These are phyloP conservation scores for Suillus sp. DNA, from an alignment of 768 basidiomycete species.

Conservation along the genomic window DNA sequence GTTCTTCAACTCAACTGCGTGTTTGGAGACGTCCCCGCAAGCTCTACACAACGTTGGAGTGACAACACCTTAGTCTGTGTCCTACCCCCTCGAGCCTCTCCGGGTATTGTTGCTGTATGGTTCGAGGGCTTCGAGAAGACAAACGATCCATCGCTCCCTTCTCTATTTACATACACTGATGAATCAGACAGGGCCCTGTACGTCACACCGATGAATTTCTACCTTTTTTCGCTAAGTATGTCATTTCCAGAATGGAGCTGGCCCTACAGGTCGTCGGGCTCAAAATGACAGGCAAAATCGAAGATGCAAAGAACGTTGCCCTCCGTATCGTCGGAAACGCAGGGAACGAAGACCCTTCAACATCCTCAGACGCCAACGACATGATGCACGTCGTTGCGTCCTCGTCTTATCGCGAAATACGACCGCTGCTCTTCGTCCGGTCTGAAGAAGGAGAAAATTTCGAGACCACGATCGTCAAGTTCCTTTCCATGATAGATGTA, in stretches of 20 bases:
- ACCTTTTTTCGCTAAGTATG: conserved; percentile 15
- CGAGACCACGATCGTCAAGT: conserved; percentile 75
- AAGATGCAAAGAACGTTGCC: conserved; percentile 91
- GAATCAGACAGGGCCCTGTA: conserved; percentile 88
- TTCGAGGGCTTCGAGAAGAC: conserved; percentile 75
- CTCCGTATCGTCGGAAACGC: conserved; percentile 86
- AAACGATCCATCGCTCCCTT: conserved; percentile 54
- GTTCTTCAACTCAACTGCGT: conserved; percentile 71
- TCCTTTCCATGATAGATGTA: conserved; percentile 77
- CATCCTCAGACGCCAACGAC: conserved; percentile 37
- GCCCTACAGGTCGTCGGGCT: conserved; percentile 93
- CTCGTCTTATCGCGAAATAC: conserved; percentile 51
- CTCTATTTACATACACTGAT: conserved; percentile 87
- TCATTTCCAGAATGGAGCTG: conserved; percentile 78
- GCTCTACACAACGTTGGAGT: conserved; percentile 88
- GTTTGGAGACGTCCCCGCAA: conserved; percentile 83
- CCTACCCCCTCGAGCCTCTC: conserved; percentile 75
- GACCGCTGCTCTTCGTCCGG: conserved; percentile 56
- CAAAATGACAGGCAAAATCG: conserved; percentile 95
- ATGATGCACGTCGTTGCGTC: conserved; percentile 59
- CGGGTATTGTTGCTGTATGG: conserved; percentile 90
- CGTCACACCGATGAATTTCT: conserved; percentile 36
- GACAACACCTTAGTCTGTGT: conserved; percentile 92
- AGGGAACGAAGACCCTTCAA: conserved; percentile 51
- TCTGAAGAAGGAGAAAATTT: conserved; percentile 62